Evolutionary conservation across 2,329 filamentous ascomycete genomes (phyloP).

Genomic region (Colletotrichum phormii): DNA sequence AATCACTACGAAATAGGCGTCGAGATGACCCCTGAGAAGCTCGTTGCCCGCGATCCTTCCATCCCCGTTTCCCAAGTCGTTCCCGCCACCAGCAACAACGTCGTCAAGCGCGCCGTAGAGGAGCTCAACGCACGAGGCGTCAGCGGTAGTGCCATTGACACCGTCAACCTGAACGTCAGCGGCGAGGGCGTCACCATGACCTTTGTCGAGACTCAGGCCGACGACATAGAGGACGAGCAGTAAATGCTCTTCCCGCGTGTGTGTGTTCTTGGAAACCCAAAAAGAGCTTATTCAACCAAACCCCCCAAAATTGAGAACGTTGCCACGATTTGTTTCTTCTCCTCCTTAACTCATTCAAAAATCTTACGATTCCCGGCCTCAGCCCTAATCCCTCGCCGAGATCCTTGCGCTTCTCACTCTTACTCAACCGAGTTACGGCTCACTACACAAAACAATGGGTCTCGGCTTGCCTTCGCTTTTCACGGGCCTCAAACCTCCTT

Average conservation of each 20-base stretch:
- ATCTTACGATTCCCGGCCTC: conserved; percentile 10
- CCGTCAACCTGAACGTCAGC: conserved; percentile 58
- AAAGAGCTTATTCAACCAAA: not conserved
- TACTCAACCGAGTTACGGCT: conserved; percentile 12
- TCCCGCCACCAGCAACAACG: not conserved
- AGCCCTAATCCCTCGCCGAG: conserved; percentile 27
- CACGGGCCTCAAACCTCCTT: not conserved
- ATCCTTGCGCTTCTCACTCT: not conserved
- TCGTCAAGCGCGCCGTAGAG: conserved; percentile 33
- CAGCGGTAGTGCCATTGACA: conserved; percentile 49
- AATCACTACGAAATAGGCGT: conserved; percentile 16
- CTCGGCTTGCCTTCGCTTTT: conserved; percentile 1
- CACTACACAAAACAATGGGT: not conserved
- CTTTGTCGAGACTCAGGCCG: conserved; percentile 55
- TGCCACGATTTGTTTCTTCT: not conserved
- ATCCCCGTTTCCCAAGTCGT: conserved; percentile 28
- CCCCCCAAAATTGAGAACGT: not conserved
- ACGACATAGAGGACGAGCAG: conserved; percentile 44
- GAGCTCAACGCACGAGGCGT: conserved; percentile 32
- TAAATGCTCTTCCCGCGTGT: conserved; percentile 30
- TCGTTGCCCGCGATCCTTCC: conserved; percentile 28
- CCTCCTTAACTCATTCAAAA: not conserved
- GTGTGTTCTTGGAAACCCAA: not conserved
- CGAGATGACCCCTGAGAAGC: conserved; percentile 29
- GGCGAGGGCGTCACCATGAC: conserved; percentile 60